Evolutionary conservation across 768 basidiomycete genomes (phyloP).

Genomic region (Lentinula lateritia): DNA sequence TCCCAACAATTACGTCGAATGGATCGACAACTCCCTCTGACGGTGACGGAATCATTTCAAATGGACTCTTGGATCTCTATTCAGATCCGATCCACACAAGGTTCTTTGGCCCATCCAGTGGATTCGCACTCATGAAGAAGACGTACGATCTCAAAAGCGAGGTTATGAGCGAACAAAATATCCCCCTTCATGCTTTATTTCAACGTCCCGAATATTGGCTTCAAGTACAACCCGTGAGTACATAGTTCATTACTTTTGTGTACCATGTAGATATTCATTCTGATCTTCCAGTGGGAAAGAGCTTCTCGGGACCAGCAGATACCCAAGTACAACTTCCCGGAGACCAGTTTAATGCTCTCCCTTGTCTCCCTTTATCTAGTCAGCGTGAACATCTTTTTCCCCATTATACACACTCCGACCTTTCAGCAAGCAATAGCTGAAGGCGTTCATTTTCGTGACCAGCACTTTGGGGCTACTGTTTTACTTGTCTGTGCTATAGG

Average conservation of each 20-base stretch:
- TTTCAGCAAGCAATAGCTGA: constrained; percentile 33
- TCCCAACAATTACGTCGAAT: constrained; percentile 4
- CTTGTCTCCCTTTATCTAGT: constrained; percentile 49
- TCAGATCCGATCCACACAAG: constrained; percentile 17
- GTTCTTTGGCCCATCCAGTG: constrained; percentile 6
- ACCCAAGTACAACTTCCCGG: constrained; percentile 24
- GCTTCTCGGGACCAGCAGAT: background rate
- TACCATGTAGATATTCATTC: no score
- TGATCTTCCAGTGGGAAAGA: constrained; percentile 9
- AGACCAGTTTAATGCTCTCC: constrained; percentile 25
- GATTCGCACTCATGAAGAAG: constrained; percentile 4
- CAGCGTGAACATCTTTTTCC: constrained; percentile 31
- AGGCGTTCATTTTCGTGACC: constrained; percentile 29
- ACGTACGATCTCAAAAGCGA: background rate
- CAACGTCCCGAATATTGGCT: constrained; percentile 3
- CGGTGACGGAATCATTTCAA: constrained; percentile 6
- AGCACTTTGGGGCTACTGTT: constrained; percentile 33
- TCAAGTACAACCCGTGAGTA: constrained; percentile 1
- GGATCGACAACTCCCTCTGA: constrained; percentile 7
- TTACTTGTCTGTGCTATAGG: constrained; percentile 47
- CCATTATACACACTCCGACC: constrained; percentile 35
- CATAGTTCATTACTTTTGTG: background rate
- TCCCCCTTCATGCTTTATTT: background rate
- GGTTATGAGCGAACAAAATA: background rate
- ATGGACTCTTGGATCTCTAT: background rate